Conservation (phyloP, 495 filamentous ascomycete genomes). For the Penicillium goetzii region DNA sequence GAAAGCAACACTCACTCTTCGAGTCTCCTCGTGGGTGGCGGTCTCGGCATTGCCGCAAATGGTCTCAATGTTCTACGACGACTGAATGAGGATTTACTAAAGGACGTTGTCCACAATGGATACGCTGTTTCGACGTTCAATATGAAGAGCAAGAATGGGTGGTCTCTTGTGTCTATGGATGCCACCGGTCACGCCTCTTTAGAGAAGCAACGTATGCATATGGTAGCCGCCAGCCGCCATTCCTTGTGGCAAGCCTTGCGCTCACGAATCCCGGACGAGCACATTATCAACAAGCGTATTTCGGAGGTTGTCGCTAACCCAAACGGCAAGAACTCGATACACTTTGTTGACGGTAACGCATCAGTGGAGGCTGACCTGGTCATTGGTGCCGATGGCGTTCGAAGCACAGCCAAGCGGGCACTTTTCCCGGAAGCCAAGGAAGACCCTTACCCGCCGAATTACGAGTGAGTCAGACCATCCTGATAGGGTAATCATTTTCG, state of each 20-base stretch:
- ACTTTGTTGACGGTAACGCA: constrained; percentile 37
- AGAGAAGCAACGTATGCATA: constrained; percentile 27
- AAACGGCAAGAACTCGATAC: constrained; percentile 26
- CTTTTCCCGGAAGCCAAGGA: constrained; percentile 45
- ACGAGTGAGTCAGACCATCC: constrained; percentile 39
- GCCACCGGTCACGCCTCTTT: constrained; percentile 8
- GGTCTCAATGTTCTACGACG: constrained; percentile 22
- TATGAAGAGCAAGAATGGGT: constrained; percentile 45
- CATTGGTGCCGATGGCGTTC: constrained; percentile 65
- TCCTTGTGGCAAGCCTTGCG: constrained; percentile 40
- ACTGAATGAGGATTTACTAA: constrained; percentile 26
- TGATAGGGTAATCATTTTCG: not conserved
- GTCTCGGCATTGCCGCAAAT: constrained; percentile 22
- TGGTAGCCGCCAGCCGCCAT: constrained; percentile 42
- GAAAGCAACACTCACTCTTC: constrained; percentile 20
- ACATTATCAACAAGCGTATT: constrained; percentile 38
- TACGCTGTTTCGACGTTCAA: constrained; percentile 41
- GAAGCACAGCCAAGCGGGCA: constrained; percentile 49
- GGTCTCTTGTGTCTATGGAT: constrained; percentile 32
- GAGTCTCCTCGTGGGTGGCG: constrained; percentile 22
- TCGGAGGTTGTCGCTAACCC: constrained; percentile 24
- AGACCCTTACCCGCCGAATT: constrained; percentile 42
- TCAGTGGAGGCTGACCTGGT: constrained; percentile 54
- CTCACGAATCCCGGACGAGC: constrained; percentile 33
- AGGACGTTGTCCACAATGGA: constrained; percentile 34